These are phyloP conservation scores for Spatholobus suberectus DNA, from an alignment of 306 rosid species.

Conservation along the genomic window DNA sequence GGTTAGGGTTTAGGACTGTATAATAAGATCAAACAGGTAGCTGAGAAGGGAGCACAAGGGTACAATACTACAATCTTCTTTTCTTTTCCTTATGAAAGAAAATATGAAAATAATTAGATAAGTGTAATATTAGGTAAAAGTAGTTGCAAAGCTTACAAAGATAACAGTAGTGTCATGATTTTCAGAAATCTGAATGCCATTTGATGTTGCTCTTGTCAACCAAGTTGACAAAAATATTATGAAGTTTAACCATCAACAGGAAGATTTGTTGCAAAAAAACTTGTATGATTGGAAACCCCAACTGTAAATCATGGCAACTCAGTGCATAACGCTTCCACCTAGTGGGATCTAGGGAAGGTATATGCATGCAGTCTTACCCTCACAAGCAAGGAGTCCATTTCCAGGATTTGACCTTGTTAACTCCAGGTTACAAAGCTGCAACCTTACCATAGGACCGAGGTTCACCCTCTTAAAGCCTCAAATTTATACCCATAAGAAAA, in stretches of 20 bases:
- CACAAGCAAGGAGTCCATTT: neutral
- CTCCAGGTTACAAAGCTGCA: neutral
- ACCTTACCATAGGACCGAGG: neutral
- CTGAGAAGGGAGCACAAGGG: slow-evolving; percentile 15
- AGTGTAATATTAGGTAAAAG: slow-evolving; percentile 5
- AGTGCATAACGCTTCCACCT: neutral
- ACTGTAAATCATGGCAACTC: neutral
- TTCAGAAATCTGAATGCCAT: slow-evolving; percentile 24
- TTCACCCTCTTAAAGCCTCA: neutral
- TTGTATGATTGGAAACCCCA: slow-evolving; percentile 22
- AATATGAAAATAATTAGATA: neutral
- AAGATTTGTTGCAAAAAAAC: neutral
- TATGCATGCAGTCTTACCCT: neutral
- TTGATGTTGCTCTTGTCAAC: slow-evolving; percentile 25
- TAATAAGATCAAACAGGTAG: slow-evolving; percentile 19
- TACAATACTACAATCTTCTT: neutral
- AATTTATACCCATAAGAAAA: neutral
- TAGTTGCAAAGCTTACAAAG: neutral
- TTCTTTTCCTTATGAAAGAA: slow-evolving; percentile 8
- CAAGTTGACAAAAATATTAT: slow-evolving; percentile 18
- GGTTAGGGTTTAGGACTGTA: neutral
- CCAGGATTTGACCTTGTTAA: neutral
- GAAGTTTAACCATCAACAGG: slow-evolving; percentile 20
- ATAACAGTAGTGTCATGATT: slow-evolving; percentile 12
- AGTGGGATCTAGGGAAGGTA: neutral